Percentiles rank a stretch among this genome's conserved stretches.
Evolutionary conservation across 768 basidiomycete genomes (phyloP).

Genomic region (Hygrophoropsis aurantiaca): DNA sequence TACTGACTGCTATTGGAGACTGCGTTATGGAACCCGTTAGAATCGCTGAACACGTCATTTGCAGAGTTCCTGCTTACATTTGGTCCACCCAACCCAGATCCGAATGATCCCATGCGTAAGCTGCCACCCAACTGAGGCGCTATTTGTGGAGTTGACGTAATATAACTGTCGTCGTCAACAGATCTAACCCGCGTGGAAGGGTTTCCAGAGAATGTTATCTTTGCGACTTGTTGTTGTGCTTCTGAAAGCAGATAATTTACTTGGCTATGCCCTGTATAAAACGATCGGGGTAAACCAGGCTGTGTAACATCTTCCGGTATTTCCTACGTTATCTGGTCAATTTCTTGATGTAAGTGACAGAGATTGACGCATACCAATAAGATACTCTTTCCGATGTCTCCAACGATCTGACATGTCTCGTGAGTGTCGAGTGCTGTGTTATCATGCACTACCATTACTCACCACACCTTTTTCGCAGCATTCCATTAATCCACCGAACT

Average conservation of each 20-base stretch:
- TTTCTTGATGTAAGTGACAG: neutral
- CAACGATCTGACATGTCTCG: constrained; percentile 53
- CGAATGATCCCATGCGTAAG: constrained; percentile 4
- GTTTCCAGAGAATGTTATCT: constrained; percentile 48
- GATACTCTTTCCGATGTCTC: constrained; percentile 48
- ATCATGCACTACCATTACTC: constrained; percentile 10
- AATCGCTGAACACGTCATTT: too few species aligned
- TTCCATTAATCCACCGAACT: constrained; percentile 86
- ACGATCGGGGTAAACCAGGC: constrained; percentile 72
- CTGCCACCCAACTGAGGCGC: constrained; percentile 33
- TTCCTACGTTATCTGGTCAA: constrained; percentile 44
- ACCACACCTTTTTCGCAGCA: constrained; percentile 78
- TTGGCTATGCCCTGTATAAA: constrained; percentile 68
- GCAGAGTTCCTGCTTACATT: too few species aligned
- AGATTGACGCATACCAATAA: constrained; percentile 33
- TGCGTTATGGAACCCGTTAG: too few species aligned
- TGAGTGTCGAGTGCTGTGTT: constrained; percentile 49
- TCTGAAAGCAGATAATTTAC: constrained; percentile 64
- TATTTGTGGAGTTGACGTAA: constrained; percentile 9
- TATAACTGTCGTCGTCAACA: constrained; percentile 8
- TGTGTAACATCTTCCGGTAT: constrained; percentile 79
- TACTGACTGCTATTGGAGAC: too few species aligned
- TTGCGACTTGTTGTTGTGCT: constrained; percentile 53
- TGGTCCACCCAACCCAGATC: too few species aligned
- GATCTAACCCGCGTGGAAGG: constrained; percentile 21